phyloP scores from a whole-genome alignment of 2,329 filamentous ascomycete species.

The Graphiopsis chlorocephala region DNA sequence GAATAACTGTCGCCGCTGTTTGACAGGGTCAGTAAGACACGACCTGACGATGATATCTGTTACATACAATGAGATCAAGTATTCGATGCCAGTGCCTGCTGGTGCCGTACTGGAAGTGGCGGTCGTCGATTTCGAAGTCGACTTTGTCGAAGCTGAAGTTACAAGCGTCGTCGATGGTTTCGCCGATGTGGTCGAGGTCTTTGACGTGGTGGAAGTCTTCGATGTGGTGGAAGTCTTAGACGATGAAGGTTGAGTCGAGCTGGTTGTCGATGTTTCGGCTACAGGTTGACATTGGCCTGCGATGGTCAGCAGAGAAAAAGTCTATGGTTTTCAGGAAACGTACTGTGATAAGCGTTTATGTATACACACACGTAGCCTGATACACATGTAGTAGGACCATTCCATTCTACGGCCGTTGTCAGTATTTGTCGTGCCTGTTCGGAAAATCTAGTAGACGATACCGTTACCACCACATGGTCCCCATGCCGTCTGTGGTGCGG shows the following conservation, averaged over 20 bases:
- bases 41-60: background rate
- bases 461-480: background rate
- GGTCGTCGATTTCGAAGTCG: background rate
- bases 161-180: background rate
- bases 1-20: slow-evolving; percentile 58
- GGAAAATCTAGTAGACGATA: background rate
- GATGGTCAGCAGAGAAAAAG: background rate
- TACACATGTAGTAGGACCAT: background rate
- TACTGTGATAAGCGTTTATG: background rate
- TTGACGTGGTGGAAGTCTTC: background rate
- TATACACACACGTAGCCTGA: background rate
- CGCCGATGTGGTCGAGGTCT: background rate
- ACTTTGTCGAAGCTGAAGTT: background rate
- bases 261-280: background rate
- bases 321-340: background rate
- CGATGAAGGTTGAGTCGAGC: background rate
- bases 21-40: slow-evolving; percentile 20
- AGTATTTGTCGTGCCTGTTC: background rate
- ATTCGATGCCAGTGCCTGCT: background rate
- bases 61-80: slow-evolving; percentile 13
- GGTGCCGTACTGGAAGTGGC: background rate
- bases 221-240: background rate
- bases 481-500: too few relatives aligned
- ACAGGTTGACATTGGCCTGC: slow-evolving; percentile 7
- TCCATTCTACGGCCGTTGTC: background rate